phyloP scores from a whole-genome alignment of 352 stramenopile genomes.

The Phytophthora litchii region DNA sequence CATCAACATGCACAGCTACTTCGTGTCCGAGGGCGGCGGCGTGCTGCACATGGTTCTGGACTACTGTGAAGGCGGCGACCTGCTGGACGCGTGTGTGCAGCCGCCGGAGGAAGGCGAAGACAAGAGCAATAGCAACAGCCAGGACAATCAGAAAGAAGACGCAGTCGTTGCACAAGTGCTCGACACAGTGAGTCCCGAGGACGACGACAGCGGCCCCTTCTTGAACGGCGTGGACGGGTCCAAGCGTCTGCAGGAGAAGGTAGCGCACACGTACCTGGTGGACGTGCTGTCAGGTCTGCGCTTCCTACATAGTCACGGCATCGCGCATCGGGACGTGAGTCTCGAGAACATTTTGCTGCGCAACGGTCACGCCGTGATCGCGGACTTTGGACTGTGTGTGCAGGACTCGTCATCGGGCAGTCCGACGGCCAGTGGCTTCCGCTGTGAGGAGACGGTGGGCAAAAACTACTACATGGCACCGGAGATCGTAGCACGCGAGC shows the following conservation, averaged over 20 bases:
- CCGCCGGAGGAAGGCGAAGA: conserved; percentile 1
- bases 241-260: conserved; percentile 51
- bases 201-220: conserved; percentile 12
- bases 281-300: conserved; percentile 72
- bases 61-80: conserved; percentile 75
- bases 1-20: conserved; percentile 73
- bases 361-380: conserved; percentile 58
- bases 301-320: conserved; percentile 71
- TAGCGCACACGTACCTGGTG: conserved; percentile 60
- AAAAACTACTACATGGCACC: conserved; percentile 98
- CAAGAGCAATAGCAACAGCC: conserved; percentile 7
- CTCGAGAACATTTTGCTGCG: conserved; percentile 97
- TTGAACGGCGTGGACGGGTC: conserved; percentile 28
- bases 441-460: conserved; percentile 71
- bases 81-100: conserved; percentile 65
- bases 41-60: conserved; percentile 78
- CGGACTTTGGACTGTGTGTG: conserved; percentile 74
- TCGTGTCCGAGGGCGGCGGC: conserved; percentile 50
- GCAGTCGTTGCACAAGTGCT: neutral
- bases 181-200: conserved; percentile 10
- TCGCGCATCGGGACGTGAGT: conserved; percentile 94
- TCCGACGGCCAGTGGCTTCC: conserved; percentile 32
- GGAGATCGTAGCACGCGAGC: conserved; percentile 83
- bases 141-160: conserved; percentile 19
- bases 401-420: conserved; percentile 38